Percentiles rank a stretch among this genome's conserved stretches.
phyloP scores from a whole-genome alignment of 257 asterid genomes.

The Fraxinus cuspidata region DNA sequence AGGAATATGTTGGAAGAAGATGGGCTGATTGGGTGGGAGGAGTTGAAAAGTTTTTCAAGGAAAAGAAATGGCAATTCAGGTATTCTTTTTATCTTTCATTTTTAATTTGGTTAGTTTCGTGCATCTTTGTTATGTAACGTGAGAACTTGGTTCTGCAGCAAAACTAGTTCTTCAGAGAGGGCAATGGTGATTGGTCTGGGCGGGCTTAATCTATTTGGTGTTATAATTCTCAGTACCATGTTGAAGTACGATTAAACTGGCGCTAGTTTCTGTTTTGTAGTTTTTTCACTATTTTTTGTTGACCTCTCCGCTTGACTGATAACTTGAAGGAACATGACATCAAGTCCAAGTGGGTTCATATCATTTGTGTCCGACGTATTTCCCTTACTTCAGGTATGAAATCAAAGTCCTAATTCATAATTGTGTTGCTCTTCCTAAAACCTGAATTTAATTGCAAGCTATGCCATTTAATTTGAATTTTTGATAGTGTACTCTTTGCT shows the following conservation, averaged over 20 bases:
- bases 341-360: conserved; percentile 63
- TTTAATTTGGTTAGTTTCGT: conserved; percentile 9
- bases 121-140: conserved; percentile 25
- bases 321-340: conserved; percentile 70
- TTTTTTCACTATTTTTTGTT: conserved; percentile 28
- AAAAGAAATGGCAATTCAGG: conserved; percentile 83
- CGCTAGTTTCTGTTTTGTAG: conserved; percentile 26
- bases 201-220: conserved; percentile 85
- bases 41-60: conserved; percentile 64
- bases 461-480: neutral
- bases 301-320: conserved; percentile 31
- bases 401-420: conserved; percentile 4
- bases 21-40: conserved; percentile 77
- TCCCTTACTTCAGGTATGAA: conserved; percentile 88
- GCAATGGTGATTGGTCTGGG: conserved; percentile 97
- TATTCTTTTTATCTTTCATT: conserved; percentile 15
- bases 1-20: conserved; percentile 76
- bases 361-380: conserved; percentile 75
- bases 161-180: conserved; percentile 76
- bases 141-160: conserved; percentile 51
- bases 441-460: neutral
- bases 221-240: conserved; percentile 86
- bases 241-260: conserved; percentile 61
- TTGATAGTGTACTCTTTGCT: neutral
- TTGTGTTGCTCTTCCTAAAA: conserved; percentile 15